phyloP scores from a whole-genome alignment of 441 rosid genomes.

The Hura crepitans region DNA sequence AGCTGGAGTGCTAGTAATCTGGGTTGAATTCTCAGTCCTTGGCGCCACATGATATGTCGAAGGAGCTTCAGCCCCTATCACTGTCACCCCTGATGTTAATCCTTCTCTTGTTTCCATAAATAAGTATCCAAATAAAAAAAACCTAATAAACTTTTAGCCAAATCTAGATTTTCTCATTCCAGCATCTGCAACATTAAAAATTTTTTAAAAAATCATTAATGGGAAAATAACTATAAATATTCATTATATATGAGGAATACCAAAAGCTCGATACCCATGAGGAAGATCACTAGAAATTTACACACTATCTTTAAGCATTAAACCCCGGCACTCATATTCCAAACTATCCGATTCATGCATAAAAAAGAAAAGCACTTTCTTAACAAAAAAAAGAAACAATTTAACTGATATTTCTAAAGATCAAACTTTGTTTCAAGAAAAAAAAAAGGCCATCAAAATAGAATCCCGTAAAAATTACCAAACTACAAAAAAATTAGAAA shows the following conservation, averaged over 20 bases:
- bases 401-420: slow-evolving; percentile 5
- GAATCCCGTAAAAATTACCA: neutral
- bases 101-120: slow-evolving; percentile 66
- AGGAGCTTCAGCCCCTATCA: slow-evolving; percentile 86
- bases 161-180: slow-evolving; percentile 24
- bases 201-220: neutral
- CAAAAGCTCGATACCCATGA: neutral
- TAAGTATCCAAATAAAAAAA: slow-evolving; percentile 9
- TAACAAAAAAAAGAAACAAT: neutral
- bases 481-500: neutral
- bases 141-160: slow-evolving; percentile 16
- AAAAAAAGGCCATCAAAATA: neutral
- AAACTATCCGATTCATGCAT: neutral
- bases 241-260: neutral
- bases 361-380: too few relatives aligned
- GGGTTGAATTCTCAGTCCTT: slow-evolving; percentile 54
- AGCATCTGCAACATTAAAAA: slow-evolving; percentile 25
- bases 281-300: neutral
- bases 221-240: neutral
- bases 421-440: slow-evolving; percentile 8
- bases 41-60: slow-evolving; percentile 73
- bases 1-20: slow-evolving; percentile 35
- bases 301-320: neutral
- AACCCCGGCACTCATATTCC: neutral
- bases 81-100: slow-evolving; percentile 65